phyloP scores from a whole-genome alignment of 73 alveolate genomes.

The Tetrahymena malaccensis region DNA sequence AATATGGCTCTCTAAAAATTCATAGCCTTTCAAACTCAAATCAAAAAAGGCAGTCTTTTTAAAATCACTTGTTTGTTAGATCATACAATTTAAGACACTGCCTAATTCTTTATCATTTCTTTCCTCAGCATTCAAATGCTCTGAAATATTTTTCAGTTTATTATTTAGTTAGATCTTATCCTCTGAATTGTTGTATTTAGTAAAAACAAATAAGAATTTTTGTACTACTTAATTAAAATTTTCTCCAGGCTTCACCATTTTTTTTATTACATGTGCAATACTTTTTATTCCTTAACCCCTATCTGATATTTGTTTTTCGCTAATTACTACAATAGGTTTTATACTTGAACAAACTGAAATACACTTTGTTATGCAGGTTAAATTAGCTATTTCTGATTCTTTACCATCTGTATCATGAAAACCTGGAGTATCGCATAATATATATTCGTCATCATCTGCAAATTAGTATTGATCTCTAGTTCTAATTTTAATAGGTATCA shows the following conservation, averaged over 20 bases:
- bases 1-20: neutral
- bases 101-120: neutral
- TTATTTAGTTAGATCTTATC: neutral
- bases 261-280: neutral
- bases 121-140: neutral
- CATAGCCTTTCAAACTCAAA: neutral
- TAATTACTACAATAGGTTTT: neutral
- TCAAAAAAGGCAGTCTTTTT: neutral
- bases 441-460: neutral
- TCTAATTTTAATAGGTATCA: neutral
- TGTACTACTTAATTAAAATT: neutral
- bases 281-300: neutral
- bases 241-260: neutral
- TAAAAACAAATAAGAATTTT: neutral
- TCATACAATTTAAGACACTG: neutral
- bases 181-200: neutral
- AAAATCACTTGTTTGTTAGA: neutral
- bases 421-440: neutral
- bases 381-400: neutral
- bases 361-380: neutral
- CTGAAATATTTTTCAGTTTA: neutral
- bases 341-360: neutral
- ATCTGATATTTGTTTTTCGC: neutral
- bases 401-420: neutral
- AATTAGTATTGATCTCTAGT: neutral